These are phyloP conservation scores for Mycosarcoma maydis DNA, from an alignment of 1,284 basidiomycete species.

Conservation along the genomic window DNA sequence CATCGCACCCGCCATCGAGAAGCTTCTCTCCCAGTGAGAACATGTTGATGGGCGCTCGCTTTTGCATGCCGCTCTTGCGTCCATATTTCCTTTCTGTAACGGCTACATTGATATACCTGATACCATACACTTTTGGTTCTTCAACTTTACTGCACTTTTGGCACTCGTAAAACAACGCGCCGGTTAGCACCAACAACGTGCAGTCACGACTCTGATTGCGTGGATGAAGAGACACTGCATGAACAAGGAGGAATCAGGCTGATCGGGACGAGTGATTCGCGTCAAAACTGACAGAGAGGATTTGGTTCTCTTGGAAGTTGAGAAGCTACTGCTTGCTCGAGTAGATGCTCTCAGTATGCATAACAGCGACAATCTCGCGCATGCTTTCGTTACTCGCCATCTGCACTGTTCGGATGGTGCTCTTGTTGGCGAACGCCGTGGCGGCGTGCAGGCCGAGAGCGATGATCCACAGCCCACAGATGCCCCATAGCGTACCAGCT, in stretches of 20 bases:
- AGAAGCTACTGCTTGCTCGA: constrained; percentile 33
- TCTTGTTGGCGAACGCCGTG: constrained; percentile 43
- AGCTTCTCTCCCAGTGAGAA: constrained; percentile 65
- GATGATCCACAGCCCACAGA: constrained; percentile 43
- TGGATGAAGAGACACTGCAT: neutral
- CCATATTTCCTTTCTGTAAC: too few species aligned
- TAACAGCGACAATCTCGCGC: constrained; percentile 40
- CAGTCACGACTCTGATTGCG: neutral
- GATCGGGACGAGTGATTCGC: too few species aligned
- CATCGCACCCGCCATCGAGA: constrained; percentile 76
- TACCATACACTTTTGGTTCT: too few species aligned
- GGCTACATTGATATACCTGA: constrained; percentile 13
- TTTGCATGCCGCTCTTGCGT: too few species aligned
- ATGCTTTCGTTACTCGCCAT: constrained; percentile 38
- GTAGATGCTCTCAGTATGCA: constrained; percentile 46
- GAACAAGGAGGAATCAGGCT: too few species aligned
- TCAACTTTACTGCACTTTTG: too few species aligned
- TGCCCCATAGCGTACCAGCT: constrained; percentile 44
- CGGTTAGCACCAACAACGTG: too few species aligned
- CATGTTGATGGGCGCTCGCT: too few species aligned
- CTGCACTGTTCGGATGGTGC: constrained; percentile 37
- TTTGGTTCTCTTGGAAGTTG: too few species aligned
- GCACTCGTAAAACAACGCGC: too few species aligned
- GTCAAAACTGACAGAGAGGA: too few species aligned
- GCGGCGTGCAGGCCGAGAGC: constrained; percentile 28